phyloP scores from a whole-genome alignment of 768 basidiomycete species.

The Udeniomyces megalosporus region DNA sequence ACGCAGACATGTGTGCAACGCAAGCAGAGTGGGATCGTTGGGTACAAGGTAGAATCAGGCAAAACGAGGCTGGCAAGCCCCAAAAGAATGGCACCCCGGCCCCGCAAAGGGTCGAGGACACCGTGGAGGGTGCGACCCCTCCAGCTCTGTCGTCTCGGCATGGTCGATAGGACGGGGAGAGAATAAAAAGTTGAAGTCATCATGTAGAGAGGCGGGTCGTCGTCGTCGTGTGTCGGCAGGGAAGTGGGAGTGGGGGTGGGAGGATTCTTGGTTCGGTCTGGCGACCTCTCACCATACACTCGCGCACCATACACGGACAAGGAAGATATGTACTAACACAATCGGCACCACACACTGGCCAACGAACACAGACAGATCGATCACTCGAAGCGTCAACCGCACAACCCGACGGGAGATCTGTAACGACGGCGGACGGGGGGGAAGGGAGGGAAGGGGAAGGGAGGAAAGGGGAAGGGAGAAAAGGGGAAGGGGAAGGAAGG shows the following conservation, averaged over 20 bases:
- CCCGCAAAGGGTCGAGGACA: not conserved
- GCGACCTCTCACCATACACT: not conserved
- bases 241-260: not conserved
- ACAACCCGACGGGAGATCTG: no score
- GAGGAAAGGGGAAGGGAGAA: not conserved
- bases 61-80: constrained; percentile 19
- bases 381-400: no score
- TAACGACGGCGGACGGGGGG: no score
- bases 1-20: no score
- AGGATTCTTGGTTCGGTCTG: not conserved
- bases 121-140: constrained; percentile 13
- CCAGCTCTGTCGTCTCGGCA: constrained; percentile 19
- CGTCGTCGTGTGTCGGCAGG: not conserved
- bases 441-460: not conserved
- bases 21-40: not conserved
- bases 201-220: constrained; percentile 6
- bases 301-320: not conserved
- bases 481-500: not conserved
- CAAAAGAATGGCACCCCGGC: constrained; percentile 1
- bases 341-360: not conserved
- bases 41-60: constrained; percentile 11
- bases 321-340: not conserved
- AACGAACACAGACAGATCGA: not conserved
- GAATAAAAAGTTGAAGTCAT: constrained; percentile 18
- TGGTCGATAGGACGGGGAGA: constrained; percentile 19